Conservation (phyloP, 73 alveolate genomes). For the Paramecium tetraurelia region DNA sequence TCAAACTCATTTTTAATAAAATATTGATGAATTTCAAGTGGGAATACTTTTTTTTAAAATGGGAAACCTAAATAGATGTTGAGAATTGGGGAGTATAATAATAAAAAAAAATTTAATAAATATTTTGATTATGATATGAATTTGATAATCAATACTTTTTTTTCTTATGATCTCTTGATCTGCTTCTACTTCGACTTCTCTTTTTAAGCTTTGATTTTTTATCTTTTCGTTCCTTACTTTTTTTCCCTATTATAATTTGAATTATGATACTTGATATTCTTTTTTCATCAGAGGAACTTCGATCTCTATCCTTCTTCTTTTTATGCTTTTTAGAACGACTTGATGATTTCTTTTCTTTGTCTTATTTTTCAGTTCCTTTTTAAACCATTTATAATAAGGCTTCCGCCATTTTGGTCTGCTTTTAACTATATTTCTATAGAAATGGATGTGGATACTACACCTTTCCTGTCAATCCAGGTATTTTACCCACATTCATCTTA, state of each 20-base stretch:
- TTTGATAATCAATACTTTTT: neutral
- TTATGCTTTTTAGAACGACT: neutral
- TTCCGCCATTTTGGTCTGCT: neutral
- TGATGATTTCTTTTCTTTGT: neutral
- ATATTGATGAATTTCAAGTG: no score
- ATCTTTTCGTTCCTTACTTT: constrained; percentile 30
- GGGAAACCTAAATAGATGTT: no score
- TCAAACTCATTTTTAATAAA: no score
- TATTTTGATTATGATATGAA: neutral
- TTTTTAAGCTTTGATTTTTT: constrained; percentile 37
- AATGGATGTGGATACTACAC: constrained; percentile 49
- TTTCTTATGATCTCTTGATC: constrained; percentile 40
- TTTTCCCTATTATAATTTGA: neutral
- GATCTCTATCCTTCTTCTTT: constrained; percentile 3
- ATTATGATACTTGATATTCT: constrained; percentile 18
- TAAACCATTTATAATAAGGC: neutral
- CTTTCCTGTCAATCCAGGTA: constrained; percentile 45
- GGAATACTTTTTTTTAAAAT: no score
- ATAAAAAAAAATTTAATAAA: neutral
- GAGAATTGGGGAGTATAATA: no score
- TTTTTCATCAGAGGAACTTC: constrained; percentile 20
- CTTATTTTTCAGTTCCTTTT: neutral
- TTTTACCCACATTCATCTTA: constrained; percentile 27
- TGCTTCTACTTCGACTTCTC: constrained; percentile 38
- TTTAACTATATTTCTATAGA: neutral